A percentile compares a stretch with the other conserved stretches of the same genome.
phyloP scores from a whole-genome alignment of 2,329 filamentous ascomycete species.

The Penicillium griseofulvum region DNA sequence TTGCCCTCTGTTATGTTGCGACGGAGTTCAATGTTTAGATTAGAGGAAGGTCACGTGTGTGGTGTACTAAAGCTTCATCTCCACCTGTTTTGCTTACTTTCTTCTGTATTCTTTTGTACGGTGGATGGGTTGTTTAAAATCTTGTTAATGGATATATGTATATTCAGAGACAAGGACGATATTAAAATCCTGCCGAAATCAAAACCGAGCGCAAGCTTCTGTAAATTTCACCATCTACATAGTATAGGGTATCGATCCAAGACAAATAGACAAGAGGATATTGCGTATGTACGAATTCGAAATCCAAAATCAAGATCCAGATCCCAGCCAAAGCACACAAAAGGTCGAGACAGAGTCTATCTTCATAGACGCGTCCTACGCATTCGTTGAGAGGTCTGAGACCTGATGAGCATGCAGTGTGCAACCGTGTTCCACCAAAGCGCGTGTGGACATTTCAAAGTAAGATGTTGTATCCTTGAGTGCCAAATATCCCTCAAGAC shows the following conservation, averaged over 20 bases:
- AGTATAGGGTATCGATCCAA: slow-evolving; percentile 7
- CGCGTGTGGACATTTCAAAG: not conserved
- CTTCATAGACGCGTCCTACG: not conserved
- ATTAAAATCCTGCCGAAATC: not conserved
- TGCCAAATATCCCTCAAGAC: slow-evolving; percentile 5
- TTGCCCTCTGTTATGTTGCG: not conserved
- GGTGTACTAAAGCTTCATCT: not conserved
- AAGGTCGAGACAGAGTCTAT: not conserved
- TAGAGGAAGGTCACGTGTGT: not conserved
- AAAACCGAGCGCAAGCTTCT: not conserved
- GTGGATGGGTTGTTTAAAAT: not conserved
- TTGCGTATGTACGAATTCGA: not conserved
- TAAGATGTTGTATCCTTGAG: not conserved
- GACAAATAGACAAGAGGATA: not conserved
- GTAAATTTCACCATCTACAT: slow-evolving; percentile 5
- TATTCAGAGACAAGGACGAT: not conserved
- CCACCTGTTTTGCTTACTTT: not conserved
- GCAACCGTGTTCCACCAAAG: not conserved
- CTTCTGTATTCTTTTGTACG: not conserved
- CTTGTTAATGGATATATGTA: not conserved
- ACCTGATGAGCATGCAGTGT: not conserved
- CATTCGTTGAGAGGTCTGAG: not conserved
- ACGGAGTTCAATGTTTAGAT: slow-evolving; percentile 2
- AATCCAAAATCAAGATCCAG: not conserved
- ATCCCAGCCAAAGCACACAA: not conserved